Evolutionary conservation across 2,329 filamentous ascomycete genomes (phyloP).

Genomic region (Plenodomus tracheiphilus): DNA sequence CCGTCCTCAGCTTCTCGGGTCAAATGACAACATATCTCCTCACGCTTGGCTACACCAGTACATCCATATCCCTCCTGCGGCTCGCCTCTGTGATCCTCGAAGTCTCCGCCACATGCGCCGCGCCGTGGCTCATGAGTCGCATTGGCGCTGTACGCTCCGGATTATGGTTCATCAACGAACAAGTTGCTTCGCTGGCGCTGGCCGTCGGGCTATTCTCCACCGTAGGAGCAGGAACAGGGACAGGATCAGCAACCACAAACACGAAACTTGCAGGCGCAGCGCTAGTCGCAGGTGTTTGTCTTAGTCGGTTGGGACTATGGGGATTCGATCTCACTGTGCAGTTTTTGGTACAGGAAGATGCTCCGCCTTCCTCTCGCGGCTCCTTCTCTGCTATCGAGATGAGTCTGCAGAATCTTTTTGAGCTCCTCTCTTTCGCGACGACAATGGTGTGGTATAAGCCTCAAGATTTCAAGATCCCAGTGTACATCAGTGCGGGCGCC

Average conservation of each 20-base stretch:
- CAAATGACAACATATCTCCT: conserved; percentile 69
- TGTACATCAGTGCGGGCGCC: conserved; percentile 60
- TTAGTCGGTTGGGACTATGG: conserved; percentile 51
- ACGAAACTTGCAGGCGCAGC: conserved; percentile 27
- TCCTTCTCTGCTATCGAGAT: conserved; percentile 71
- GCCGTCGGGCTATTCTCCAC: conserved; percentile 35
- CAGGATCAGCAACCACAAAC: conserved; percentile 6
- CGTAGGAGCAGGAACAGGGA: conserved; percentile 1
- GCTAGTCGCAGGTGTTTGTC: conserved; percentile 46
- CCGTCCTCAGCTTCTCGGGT: conserved; percentile 47
- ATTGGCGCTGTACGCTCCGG: conserved; percentile 63
- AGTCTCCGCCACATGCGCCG: conserved; percentile 63
- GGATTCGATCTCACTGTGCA: conserved; percentile 54
- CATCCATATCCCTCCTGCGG: conserved; percentile 59
- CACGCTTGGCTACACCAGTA: conserved; percentile 55
- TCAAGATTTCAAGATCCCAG: conserved; percentile 66
- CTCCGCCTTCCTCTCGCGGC: conserved; percentile 54
- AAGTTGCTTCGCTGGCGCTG: conserved; percentile 59
- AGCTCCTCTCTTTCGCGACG: conserved; percentile 66
- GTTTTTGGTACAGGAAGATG: conserved; percentile 52
- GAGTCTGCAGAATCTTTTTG: conserved; percentile 69
- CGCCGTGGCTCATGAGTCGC: conserved; percentile 57
- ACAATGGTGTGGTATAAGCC: conserved; percentile 68
- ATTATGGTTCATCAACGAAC: conserved; percentile 72
- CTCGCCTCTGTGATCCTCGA: conserved; percentile 60